A percentile compares a stretch with the other conserved stretches of the same genome.
Conservation (phyloP, 2,329 filamentous ascomycete species). For the Pseudocercospora ulei region DNA sequence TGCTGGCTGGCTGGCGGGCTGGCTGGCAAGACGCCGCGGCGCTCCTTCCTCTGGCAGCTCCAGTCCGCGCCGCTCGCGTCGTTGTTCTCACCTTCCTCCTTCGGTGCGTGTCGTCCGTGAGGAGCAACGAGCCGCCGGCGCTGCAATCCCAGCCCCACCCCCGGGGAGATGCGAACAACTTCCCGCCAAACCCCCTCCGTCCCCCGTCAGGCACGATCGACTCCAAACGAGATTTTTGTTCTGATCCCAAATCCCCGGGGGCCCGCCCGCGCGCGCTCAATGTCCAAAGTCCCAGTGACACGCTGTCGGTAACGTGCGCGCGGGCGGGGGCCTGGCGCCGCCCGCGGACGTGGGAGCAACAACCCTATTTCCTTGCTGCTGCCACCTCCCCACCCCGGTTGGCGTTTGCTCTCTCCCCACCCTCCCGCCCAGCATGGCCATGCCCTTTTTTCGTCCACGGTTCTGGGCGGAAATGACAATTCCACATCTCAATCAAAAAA, state of each 20-base stretch:
- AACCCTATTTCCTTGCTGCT: slow-evolving; percentile 18
- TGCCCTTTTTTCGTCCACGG: slow-evolving; percentile 11
- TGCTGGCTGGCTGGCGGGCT: too few relatives aligned
- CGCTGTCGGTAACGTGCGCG: slow-evolving; percentile 20
- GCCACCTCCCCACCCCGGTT: too few relatives aligned
- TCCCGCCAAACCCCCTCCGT: slow-evolving; percentile 11
- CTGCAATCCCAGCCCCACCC: slow-evolving; percentile 12
- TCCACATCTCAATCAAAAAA: too few relatives aligned
- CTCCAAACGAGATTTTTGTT: slow-evolving; percentile 23
- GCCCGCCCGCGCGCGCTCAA: slow-evolving; percentile 15
- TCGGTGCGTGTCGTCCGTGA: slow-evolving; percentile 14
- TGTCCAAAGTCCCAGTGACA: slow-evolving; percentile 16
- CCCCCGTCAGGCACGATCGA: slow-evolving; percentile 16
- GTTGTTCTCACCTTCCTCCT: too few relatives aligned
- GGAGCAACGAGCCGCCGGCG: slow-evolving; percentile 15
- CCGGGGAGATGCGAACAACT: slow-evolving; percentile 15
- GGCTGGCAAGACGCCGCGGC: too few relatives aligned
- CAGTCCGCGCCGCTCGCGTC: too few relatives aligned
- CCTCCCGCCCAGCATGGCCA: slow-evolving; percentile 7
- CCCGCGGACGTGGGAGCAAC: slow-evolving; percentile 18
- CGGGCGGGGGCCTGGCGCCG: slow-evolving; percentile 19
- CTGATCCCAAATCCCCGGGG: slow-evolving; percentile 17
- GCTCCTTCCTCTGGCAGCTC: background rate
- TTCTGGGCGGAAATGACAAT: slow-evolving; percentile 18
- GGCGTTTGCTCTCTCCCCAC: slow-evolving; percentile 11